phyloP scores from a whole-genome alignment of 2,329 filamentous ascomycete genomes.

The Pezizomycotina sp. region DNA sequence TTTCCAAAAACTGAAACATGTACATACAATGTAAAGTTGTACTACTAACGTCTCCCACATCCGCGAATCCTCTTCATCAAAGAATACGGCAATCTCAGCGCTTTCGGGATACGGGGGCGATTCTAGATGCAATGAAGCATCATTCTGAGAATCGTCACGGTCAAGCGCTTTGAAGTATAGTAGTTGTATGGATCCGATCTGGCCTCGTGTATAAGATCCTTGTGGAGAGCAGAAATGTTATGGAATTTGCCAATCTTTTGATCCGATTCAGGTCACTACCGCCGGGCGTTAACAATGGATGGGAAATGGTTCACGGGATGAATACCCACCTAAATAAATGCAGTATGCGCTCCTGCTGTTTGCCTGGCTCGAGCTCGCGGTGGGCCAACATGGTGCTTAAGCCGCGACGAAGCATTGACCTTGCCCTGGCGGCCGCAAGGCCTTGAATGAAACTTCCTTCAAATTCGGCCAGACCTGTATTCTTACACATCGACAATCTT shows the following conservation, averaged over 20 bases:
- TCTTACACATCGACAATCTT: background rate
- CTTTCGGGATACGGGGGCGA: constrained; percentile 1
- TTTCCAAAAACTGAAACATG: background rate
- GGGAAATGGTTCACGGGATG: too few relatives aligned
- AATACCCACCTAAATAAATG: too few relatives aligned
- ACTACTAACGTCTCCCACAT: constrained; percentile 1
- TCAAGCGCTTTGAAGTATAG: constrained; percentile 3
- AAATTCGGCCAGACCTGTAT: constrained; percentile 11
- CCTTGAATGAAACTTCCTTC: constrained; percentile 5
- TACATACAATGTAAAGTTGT: constrained; percentile 1
- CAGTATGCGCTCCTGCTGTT: too few relatives aligned
- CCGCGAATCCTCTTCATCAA: background rate
- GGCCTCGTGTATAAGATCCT: constrained; percentile 2
- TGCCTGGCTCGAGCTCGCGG: too few relatives aligned
- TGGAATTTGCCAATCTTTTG: constrained; percentile 3
- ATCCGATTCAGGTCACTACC: too few relatives aligned
- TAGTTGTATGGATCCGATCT: constrained; percentile 2
- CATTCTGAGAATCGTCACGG: background rate
- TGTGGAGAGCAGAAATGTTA: constrained; percentile 3
- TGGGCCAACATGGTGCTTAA: constrained; percentile 7
- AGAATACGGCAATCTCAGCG: constrained; percentile 1
- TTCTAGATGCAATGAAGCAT: constrained; percentile 1
- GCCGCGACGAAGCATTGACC: constrained; percentile 1
- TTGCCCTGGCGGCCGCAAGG: constrained; percentile 1
- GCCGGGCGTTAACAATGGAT: too few relatives aligned